Evolutionary conservation across 805 yeast species (phyloP), one percentile per base, ranked within the genome.

Genomic region (Myxozyma nipponensis): DNA sequence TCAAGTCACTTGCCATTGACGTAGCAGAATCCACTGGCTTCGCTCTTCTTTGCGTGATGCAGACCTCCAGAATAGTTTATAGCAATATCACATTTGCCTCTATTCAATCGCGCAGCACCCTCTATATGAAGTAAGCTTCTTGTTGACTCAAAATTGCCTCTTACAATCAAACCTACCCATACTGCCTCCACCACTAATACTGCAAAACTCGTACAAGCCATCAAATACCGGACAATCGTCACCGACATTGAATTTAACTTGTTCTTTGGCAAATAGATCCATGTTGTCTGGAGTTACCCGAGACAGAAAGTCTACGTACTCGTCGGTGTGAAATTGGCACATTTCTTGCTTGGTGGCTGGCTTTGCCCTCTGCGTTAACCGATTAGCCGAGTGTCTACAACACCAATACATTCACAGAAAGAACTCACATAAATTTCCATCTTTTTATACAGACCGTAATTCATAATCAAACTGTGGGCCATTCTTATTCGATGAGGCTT

Each of bases 321-420:
- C 98, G 69, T 93, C 98, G 2, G 98, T 88, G 69, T 93, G 98
- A 70, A 93, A 91, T 70, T 91, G 97, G 62, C 95, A 85, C 96
- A 93, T 88, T 65, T 93, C 98, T 69, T 91, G 96, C 66, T 87
- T 85, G 17, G 98, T 90, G 37, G 98, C 98, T 1, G 98, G 96
- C 68, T 89, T 90, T 39, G 98, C 97, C 44, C 97, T 78, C 66
- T 70, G 43, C 1, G 40, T 36, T 25, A 50, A 42, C 19, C 7
- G 24, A 22, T 10, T 18, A 38, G 26, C 18, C 25, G 39, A 15
- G 36, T 43, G n/a, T 21, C 15, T 10, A 34, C 22, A n/a, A n/a
- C 15, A 35, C 13, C 19, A 4, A 24, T 6, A 26, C 7, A 19
- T 38, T 28, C 9, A 39, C 7, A 19, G 15, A n/a, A 21, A 10